Conservation (phyloP, 768 basidiomycete species). For the Botryobasidium botryosum region DNA sequence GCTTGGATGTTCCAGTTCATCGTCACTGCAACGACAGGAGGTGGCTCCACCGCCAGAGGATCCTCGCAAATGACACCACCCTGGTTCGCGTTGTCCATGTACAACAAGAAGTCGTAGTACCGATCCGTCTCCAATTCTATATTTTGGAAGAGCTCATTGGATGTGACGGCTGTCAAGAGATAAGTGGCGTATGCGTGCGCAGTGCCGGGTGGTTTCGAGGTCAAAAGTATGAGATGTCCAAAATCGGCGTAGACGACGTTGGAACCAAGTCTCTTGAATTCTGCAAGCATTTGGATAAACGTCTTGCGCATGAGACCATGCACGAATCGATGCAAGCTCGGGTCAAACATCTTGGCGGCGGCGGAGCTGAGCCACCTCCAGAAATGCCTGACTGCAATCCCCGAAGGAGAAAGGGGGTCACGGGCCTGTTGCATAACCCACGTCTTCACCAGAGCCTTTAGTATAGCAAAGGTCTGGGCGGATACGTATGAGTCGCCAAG, state of each 20-base stretch:
- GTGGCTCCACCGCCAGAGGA: slow-evolving; percentile 47
- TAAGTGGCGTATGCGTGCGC: slow-evolving; percentile 94
- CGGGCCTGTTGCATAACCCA: slow-evolving; percentile 73
- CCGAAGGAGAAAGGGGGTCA: slow-evolving; percentile 17
- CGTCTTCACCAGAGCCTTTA: slow-evolving; percentile 73
- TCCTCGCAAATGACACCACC: slow-evolving; percentile 79
- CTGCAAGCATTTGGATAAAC: slow-evolving; percentile 90
- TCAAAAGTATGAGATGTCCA: slow-evolving; percentile 74
- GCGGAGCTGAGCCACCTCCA: slow-evolving; percentile 93
- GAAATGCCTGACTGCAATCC: slow-evolving; percentile 68
- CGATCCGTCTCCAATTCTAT: slow-evolving; percentile 70
- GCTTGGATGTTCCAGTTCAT: slow-evolving; percentile 73
- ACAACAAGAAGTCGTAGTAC: slow-evolving; percentile 86
- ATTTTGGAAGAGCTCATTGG: slow-evolving; percentile 91
- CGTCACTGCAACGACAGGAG: slow-evolving; percentile 55
- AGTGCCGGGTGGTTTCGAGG: slow-evolving; percentile 88
- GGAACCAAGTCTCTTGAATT: slow-evolving; percentile 89
- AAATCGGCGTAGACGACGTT: slow-evolving; percentile 91
- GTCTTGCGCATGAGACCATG: slow-evolving; percentile 96
- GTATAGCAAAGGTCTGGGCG: slow-evolving; percentile 63
- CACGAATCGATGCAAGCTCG: slow-evolving; percentile 81
- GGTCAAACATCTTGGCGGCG: slow-evolving; percentile 76
- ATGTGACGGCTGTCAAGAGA: slow-evolving; percentile 81
- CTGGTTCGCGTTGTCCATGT: slow-evolving; percentile 91
- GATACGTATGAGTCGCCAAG: slow-evolving; percentile 85